A percentile compares a stretch with the other conserved stretches of the same genome.
Evolutionary conservation across 768 basidiomycete genomes (phyloP).

Genomic region (Filobasidium wieringae): DNA sequence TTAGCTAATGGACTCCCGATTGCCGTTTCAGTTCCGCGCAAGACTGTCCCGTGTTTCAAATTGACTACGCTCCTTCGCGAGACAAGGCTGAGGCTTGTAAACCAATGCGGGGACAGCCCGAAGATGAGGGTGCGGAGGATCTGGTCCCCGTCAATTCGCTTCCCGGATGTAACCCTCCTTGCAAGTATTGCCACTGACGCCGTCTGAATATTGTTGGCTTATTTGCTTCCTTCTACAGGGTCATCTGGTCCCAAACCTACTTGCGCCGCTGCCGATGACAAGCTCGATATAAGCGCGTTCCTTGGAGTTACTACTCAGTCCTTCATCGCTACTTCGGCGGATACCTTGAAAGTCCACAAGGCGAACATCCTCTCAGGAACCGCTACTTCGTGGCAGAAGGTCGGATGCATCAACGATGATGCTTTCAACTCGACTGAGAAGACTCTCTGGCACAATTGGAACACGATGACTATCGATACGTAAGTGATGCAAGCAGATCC

Average conservation of each 20-base stretch:
- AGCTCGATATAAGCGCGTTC: background rate
- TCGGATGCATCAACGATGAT: constrained; percentile 3
- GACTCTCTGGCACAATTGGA: constrained; percentile 6
- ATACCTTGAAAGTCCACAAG: background rate
- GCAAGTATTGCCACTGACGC: background rate
- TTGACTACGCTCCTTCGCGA: constrained; percentile 6
- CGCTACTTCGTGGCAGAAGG: background rate
- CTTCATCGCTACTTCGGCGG: background rate
- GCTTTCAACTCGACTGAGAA: constrained; percentile 1
- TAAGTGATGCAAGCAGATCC: background rate
- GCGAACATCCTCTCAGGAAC: background rate
- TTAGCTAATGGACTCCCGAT: background rate
- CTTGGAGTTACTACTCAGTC: background rate
- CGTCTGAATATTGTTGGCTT: background rate
- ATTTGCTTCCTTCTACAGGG: background rate
- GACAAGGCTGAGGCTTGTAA: constrained; percentile 13
- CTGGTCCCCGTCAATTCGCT: background rate
- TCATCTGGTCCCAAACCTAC: constrained; percentile 7
- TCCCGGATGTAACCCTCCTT: constrained; percentile 13
- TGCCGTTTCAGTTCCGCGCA: background rate
- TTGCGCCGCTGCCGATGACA: background rate
- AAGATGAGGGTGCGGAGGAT: background rate
- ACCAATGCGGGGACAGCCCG: constrained; percentile 9
- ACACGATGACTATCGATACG: background rate
- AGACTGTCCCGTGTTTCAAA: constrained; percentile 19